Evolutionary conservation across 83 land plant species (phyloP), one percentile per base, ranked within the genome.

Genomic region (Picea abies): DNA sequence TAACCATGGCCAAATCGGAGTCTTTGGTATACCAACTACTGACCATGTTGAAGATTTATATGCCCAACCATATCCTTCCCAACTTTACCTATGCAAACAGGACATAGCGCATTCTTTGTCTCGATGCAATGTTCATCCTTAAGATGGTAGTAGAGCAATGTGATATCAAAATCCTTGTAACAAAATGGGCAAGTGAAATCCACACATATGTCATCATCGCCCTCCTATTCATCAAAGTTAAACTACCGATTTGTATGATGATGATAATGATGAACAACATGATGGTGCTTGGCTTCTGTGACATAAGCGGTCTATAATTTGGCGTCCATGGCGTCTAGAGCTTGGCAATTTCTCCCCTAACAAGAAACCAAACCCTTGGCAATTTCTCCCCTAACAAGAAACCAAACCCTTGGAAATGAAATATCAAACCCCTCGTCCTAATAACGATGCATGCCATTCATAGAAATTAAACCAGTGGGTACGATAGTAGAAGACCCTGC

Each of bases 181-280:
- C 99, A 96, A 68, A 87, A 93, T 37, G 99, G 99, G 87, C 99
- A 96, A 1, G 89, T 69, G 82, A 87, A 93, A 68, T 94, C 99
- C 80, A 84, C 82, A 49, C 88, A 86, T 26, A 83, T 19, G 35
- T 93, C 95, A n/a, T 90, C 97, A 44, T 94, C 98, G 62, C 82
- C 94, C 35, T 93, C 94, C 26, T 90, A 64, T 44, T 93, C 96
- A 63, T 94, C 98, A 82, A 90, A 92, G 79, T 84, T 90, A 76
- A 89, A 84, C 47, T 87, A 83, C 83, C 85, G 82, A 83, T 90
- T 91, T 87, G 88, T 90, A 90, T 71, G 87, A 87, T 86, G 88
- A 15, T 84, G 84, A 44, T 44, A 44, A 44, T 44, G 49, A 44
- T 44, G 49, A 66, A 82, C 71, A 2, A 89, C 77, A 15, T 88